Evolutionary conservation across 345 rosid species (phyloP), one percentile per base, ranked within the genome.

Genomic region (Turritis glabra): DNA sequence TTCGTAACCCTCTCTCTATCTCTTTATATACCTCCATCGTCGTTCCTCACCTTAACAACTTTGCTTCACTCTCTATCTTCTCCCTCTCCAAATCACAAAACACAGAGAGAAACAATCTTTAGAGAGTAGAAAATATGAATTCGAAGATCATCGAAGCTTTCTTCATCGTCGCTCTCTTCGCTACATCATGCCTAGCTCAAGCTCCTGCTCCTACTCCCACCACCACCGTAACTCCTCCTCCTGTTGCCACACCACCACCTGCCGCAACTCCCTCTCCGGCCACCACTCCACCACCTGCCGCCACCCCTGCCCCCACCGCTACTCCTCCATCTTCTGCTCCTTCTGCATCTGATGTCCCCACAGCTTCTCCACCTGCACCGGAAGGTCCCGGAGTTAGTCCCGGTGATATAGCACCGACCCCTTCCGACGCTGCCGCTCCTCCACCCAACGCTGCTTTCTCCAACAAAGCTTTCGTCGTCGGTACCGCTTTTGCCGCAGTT

Each of bases 131-230:
- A 17, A 50, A 75, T 56, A 89, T 89, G 97, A 77, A 60, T 73
- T 82, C 82, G 29, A 76, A 82, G 15, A 71, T 82, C 64, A 21
- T 83, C 44, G 54, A 82, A 72, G 79, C 82, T 38, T 59, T 87
- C 56, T 57, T 87, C 35, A 54, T 91, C 76, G 62, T 91, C 57
- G 84, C 84, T 63, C 90, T 91, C 33, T 67, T 91, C 76, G 83
- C 83, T 50, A 83, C 85, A 5, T 81, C 94, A 0, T 86, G 89
- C 78, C 27, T 83, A 55, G 90, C 97, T 12, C 97, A 89, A 67
- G 84, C 94, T 13, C 95, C 91, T 0, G 81, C 83, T 2, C 80
- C 89, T 2, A 19, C 89, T 1, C 87, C 89, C 55, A 3, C 44
- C 75, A 8, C 70, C 74, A 14, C 72, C 83, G 33, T 44, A 9